These are phyloP conservation scores for Stagonosporopsis rhizophila DNA, from an alignment of 2,329 filamentous ascomycete species.

Conservation along the genomic window DNA sequence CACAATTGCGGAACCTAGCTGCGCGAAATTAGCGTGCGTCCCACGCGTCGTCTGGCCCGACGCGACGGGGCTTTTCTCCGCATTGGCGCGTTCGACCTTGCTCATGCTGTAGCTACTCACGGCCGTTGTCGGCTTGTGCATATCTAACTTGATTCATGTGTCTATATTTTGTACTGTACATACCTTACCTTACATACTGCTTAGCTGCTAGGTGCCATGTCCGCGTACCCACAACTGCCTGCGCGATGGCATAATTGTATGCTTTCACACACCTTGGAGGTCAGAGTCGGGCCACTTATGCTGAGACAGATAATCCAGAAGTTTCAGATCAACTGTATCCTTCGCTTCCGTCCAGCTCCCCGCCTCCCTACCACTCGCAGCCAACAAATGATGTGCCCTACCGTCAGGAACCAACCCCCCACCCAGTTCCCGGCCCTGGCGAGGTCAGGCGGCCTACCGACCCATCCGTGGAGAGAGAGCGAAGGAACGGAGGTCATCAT, in stretches of 20 bases:
- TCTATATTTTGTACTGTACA: neutral
- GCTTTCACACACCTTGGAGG: neutral
- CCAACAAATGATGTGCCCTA: neutral
- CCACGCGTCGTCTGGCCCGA: constrained; percentile 6
- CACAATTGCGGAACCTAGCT: neutral
- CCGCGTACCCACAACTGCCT: neutral
- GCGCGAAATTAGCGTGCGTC: constrained; percentile 6
- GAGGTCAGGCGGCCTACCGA: neutral
- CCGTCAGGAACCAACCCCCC: neutral
- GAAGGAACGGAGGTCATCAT: neutral
- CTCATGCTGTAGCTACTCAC: neutral
- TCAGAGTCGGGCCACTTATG: neutral
- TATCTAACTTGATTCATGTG: neutral
- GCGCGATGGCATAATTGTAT: neutral
- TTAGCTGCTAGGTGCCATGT: neutral
- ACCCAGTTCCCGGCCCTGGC: neutral
- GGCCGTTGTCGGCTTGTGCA: neutral
- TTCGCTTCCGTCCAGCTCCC: neutral
- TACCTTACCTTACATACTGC: neutral
- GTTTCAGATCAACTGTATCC: neutral
- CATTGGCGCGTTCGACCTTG: neutral
- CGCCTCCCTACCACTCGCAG: neutral
- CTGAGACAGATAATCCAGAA: neutral
- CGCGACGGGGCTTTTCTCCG: neutral
- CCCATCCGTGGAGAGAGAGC: too few species aligned